Base-by-base conservation (phyloP, 371 early-diverging fungal genomes). In the Apophysomyces ossiformis region DNA sequence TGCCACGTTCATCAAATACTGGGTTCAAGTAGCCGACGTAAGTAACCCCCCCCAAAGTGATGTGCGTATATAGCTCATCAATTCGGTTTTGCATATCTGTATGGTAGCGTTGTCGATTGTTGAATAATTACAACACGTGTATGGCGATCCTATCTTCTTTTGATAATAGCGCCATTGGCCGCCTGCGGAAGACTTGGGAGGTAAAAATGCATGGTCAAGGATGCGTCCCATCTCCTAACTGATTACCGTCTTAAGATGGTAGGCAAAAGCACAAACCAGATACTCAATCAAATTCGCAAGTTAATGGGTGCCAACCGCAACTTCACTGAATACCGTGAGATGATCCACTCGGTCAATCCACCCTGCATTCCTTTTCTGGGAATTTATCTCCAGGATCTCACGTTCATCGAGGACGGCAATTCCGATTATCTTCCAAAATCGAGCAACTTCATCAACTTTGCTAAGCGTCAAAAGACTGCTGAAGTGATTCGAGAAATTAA, bases 291-390 rank as follows among this genome's bases (percentile, higher is more conserved):
- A n/a, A 82, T 69, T 65, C 89, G 72, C 71, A 87, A 72, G 59
- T 72, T 92, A 58, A 94, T 95, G 91, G 88, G 89, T 58, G 86
- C 93, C 2, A 87, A 88, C 66, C 88, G 88, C 64, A 97, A 96
- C 74, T 96, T 93, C 75, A 81, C 87, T 37, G 87, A 85, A 44
- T 97, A 97, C 73, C 93, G 97, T 66, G 90, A 92, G 41, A 87
- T 92, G 68, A 82, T 97, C 46, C 92, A 93, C 68, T 86, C 89
- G 4, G 88, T 89, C 67, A 92, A 92, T 64, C 96, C 96, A 50
- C 97, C 98, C 0, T 94, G 95, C 65, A 90, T 97, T 9, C 98
- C 98, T 0, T 96, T 95, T 71, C 82, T 97, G 57, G 96, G 93
- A 39, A 86, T 91, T 21, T 94, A 93, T 71, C 79, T 96, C 43